Percentiles rank a stretch among this genome's conserved stretches.
These are phyloP conservation scores for Rhizopus microsporus DNA, from an alignment of 371 early-diverging fungal genomes.

Conservation along the genomic window DNA sequence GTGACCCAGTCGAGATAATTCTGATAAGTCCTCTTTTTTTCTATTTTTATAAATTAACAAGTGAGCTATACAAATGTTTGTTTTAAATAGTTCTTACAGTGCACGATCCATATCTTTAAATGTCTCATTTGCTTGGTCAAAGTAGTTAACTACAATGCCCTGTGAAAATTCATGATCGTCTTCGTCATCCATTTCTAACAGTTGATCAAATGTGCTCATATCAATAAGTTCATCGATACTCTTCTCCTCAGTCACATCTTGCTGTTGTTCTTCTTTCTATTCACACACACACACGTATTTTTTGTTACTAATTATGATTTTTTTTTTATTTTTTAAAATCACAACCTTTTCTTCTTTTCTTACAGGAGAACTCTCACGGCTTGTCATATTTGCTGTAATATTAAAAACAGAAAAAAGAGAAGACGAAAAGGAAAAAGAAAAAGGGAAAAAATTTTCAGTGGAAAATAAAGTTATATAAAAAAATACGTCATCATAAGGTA, in stretches of 20 bases:
- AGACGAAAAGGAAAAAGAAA: too few relatives aligned
- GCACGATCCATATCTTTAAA: slow-evolving; percentile 67
- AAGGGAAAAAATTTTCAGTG: too few relatives aligned
- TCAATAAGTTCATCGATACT: slow-evolving; percentile 66
- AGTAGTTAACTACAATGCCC: slow-evolving; percentile 72
- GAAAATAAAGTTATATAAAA: too few relatives aligned
- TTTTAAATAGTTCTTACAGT: slow-evolving; percentile 56
- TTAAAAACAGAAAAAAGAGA: too few relatives aligned
- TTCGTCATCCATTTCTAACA: slow-evolving; percentile 83
- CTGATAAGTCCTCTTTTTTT: slow-evolving; percentile 62
- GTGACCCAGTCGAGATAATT: slow-evolving; percentile 83
- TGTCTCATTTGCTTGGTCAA: slow-evolving; percentile 74
- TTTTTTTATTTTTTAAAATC: too few relatives aligned
- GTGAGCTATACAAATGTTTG: neutral
- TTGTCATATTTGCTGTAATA: too few relatives aligned
- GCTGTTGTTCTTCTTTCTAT: neutral
- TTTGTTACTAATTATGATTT: too few relatives aligned
- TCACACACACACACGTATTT: too few relatives aligned
- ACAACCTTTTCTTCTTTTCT: too few relatives aligned
- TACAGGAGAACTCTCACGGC: too few relatives aligned
- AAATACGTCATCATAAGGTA: too few relatives aligned
- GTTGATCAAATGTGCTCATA: slow-evolving; percentile 72
- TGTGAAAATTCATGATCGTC: slow-evolving; percentile 76
- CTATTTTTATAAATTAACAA: slow-evolving; percentile 37
- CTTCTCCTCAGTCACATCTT: neutral